Base-by-base conservation (phyloP, 306 rosid species). In the Inga oerstediana region DNA sequence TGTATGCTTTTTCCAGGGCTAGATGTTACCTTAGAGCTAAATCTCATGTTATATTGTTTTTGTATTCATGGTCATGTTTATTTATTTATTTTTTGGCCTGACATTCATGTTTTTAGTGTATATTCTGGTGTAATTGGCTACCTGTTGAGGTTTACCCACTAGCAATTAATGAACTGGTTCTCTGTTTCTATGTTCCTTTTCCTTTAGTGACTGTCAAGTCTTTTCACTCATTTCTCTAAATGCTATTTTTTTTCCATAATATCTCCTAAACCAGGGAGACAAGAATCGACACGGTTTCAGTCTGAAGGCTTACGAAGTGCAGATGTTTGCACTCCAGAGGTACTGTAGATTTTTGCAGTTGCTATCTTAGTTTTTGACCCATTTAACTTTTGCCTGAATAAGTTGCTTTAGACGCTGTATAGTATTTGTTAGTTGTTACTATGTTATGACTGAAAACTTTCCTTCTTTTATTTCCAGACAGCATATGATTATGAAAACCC, bases 301-400 rank as follows among this genome's bases (percentile, higher is more conserved):
- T 85, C 95, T 74, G 94, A 89, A 84, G 95, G 89, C 70, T 86
- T 91, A 79, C 86, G 87, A 86, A 88, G 88, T 88, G 86, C 90
- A 45, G 98, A 94, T 85, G 90, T 88, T 73, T 87, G 94, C 87
- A 96, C 99, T 43, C 98, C 98, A 37, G 99, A 96, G 99, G 97
- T 96, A 89, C 66, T 58, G 52, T 81, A 46, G 27, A 32, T 30
- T 43, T 39, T 45, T 39, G 43, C 44, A 67, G 9, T 80, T 44
- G 79, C 70, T 76, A 44, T 48, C 44, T 79, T 68, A 34, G 20
- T 79, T 35, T 74, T n/a, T 22, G 37, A 45, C 75, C 17, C 41
- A 62, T 44, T 34, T 65, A 34, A 37, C 58, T 79, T 76, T 83
- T 85, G 24, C 65, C 44, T 43, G 74, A 69, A 66, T 72, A 48